A percentile compares a stretch with the other conserved stretches of the same genome.
These are phyloP conservation scores for Ottelia alismoides DNA, from an alignment of 106 monocot species.

Conservation along the genomic window DNA sequence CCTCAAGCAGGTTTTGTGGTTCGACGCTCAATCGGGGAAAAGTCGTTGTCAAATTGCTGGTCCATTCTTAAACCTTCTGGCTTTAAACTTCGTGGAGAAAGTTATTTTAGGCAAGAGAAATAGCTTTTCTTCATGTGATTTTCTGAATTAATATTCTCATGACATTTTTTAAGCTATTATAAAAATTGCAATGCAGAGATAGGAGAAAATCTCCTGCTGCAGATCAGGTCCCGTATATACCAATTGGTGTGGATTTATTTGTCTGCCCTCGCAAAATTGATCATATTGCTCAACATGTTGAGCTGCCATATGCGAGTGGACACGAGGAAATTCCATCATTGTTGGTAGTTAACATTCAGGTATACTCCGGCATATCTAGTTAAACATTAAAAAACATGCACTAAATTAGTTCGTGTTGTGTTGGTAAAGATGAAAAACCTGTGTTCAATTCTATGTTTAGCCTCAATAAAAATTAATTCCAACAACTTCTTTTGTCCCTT, in stretches of 20 bases:
- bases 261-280: constrained; percentile 44
- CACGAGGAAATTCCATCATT: constrained; percentile 77
- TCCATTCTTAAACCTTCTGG: constrained; percentile 59
- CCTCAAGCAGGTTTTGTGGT: constrained; percentile 59
- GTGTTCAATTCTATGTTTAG: too few species aligned
- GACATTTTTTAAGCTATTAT: background rate
- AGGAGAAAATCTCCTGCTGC: constrained; percentile 61
- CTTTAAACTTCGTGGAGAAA: constrained; percentile 86
- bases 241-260: constrained; percentile 75
- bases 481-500: too few species aligned
- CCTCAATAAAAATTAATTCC: too few species aligned
- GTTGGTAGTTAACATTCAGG: constrained; percentile 91
- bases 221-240: constrained; percentile 35
- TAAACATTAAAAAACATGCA: too few species aligned
- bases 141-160: background rate
- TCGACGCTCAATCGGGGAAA: constrained; percentile 48
- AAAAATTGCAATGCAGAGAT: constrained; percentile 24
- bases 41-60: constrained; percentile 55
- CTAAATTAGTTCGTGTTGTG: too few species aligned
- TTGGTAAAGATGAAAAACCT: too few species aligned
- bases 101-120: constrained; percentile 68
- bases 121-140: background rate
- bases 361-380: too few species aligned
- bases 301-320: constrained; percentile 59
- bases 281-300: constrained; percentile 76